Conservation (phyloP, 2,329 filamentous ascomycete species). For the Colletotrichum sp. region DNA sequence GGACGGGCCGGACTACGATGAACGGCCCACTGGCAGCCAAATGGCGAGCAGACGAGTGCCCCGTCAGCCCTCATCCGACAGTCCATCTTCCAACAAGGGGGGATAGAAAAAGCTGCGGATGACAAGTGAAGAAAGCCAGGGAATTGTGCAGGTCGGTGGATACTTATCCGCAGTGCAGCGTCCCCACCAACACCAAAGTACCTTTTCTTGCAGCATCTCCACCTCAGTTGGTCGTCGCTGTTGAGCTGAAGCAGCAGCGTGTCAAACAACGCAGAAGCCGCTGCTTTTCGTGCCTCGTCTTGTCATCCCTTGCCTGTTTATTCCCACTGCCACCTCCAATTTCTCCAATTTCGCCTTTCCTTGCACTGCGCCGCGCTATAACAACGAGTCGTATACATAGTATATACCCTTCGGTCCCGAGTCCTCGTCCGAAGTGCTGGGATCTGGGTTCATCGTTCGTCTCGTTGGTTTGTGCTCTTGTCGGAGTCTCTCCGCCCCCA, state of each 20-base stretch:
- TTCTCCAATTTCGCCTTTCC: background rate
- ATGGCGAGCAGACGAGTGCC: background rate
- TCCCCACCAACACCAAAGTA: background rate
- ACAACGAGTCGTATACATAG: background rate
- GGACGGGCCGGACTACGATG: slow-evolving; percentile 5
- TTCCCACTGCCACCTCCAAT: background rate
- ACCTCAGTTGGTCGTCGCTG: background rate
- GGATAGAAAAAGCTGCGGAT: background rate
- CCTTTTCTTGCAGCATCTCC: background rate
- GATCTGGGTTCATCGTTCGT: background rate
- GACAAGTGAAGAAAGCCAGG: background rate
- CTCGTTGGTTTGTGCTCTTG: background rate
- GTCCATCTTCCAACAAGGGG: background rate
- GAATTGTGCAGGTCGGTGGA: background rate
- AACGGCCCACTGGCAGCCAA: background rate
- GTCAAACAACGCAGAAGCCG: background rate
- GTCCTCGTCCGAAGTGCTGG: slow-evolving; percentile 3
- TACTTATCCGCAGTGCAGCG: background rate
- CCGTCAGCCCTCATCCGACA: slow-evolving; percentile 13
- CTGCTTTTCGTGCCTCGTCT: background rate
- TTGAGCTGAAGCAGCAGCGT: background rate
- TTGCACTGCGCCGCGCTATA: background rate
- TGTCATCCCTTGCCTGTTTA: background rate
- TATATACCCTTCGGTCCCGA: slow-evolving; percentile 4
- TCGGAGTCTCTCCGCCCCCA: slow-evolving; percentile 14